A percentile compares a stretch with the other conserved stretches of the same genome.
Conservation (phyloP, 441 rosid species). For the Corymbia calophylla region DNA sequence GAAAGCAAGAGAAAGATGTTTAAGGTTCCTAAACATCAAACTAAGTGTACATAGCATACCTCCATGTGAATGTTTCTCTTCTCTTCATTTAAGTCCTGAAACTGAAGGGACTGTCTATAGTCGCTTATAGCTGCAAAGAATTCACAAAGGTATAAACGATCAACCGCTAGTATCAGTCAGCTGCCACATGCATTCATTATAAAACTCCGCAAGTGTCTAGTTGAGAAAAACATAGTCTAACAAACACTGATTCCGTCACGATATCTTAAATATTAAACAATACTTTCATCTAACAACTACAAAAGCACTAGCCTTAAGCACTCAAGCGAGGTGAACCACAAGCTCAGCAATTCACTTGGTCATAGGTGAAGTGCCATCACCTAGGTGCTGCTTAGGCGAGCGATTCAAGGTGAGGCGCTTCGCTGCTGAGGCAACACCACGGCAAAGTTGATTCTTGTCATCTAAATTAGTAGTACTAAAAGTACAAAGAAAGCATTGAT, state of each 20-base stretch:
- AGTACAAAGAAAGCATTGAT: neutral
- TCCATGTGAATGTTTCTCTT: slow-evolving; percentile 90
- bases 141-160: neutral
- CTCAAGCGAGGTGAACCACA: neutral
- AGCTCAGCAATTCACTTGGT: neutral
- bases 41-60: slow-evolving; percentile 30
- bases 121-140: slow-evolving; percentile 79
- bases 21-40: neutral
- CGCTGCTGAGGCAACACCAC: neutral
- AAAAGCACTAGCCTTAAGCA: neutral
- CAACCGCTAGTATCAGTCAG: neutral
- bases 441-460: neutral
- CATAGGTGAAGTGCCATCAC: neutral
- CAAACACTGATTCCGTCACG: neutral
- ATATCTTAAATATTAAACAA: neutral
- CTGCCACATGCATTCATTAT: neutral
- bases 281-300: neutral
- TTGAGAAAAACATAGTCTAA: neutral
- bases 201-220: neutral
- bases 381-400: neutral
- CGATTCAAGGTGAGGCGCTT: neutral
- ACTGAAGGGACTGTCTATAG: slow-evolving; percentile 92
- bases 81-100: slow-evolving; percentile 90
- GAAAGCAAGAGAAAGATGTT: neutral
- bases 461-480: neutral